A percentile compares a stretch with the other conserved stretches of the same genome.
phyloP scores from a whole-genome alignment of 108 stramenopile genomes.

The Nannochloropsis salina region DNA sequence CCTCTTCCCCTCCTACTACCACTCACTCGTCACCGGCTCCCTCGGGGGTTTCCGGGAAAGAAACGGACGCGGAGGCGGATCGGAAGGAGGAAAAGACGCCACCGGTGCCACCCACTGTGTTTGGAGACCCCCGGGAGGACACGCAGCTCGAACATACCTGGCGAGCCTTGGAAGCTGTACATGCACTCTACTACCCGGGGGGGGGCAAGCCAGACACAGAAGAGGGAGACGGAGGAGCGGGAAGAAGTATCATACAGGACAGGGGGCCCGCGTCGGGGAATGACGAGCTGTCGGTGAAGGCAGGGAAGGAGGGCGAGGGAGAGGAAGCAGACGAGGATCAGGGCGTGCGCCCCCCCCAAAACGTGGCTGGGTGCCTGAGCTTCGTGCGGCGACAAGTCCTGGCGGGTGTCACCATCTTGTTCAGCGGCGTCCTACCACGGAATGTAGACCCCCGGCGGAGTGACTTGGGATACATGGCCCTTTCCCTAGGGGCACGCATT shows the following conservation, averaged over 20 bases:
- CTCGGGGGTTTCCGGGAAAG: neutral
- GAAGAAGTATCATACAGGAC: neutral
- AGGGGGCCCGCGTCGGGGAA: neutral
- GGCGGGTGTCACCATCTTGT: slow-evolving; percentile 7
- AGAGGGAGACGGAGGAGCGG: too few species aligned
- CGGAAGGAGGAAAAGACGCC: neutral
- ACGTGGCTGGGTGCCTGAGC: neutral
- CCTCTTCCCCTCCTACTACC: neutral
- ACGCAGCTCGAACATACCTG: neutral
- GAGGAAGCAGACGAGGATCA: neutral
- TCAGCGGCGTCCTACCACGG: neutral
- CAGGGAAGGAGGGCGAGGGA: neutral
- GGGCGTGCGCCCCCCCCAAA: neutral
- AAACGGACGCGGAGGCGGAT: neutral
- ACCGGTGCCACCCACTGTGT: neutral
- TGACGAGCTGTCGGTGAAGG: neutral
- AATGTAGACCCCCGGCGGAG: neutral
- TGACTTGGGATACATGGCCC: neutral
- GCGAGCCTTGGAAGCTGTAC: neutral
- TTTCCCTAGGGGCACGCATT: neutral
- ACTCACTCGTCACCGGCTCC: neutral
- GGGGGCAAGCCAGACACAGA: neutral
- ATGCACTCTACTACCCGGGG: neutral
- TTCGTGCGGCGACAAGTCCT: neutral
- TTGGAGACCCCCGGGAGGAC: neutral